phyloP scores from a whole-genome alignment of 495 filamentous ascomycete genomes.

The Letharia columbiana region DNA sequence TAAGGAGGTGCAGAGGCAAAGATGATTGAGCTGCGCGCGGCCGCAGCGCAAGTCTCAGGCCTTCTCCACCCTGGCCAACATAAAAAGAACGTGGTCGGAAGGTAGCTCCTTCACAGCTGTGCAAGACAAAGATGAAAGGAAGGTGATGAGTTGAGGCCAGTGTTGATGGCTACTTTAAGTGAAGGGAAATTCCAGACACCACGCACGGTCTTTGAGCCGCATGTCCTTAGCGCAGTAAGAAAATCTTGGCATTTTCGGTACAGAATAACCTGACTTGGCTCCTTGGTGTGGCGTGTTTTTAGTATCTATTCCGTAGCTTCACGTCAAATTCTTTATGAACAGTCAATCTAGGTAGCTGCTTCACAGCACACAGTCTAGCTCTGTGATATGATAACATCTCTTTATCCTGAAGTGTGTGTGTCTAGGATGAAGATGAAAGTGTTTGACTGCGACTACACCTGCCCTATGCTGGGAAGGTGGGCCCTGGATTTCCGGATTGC shows the following conservation, averaged over 20 bases:
- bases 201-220: neutral
- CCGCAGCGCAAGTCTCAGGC: neutral
- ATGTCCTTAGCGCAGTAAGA: slow-evolving; percentile 6
- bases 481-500: neutral
- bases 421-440: neutral
- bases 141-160: neutral
- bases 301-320: neutral
- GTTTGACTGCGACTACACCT: neutral
- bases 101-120: neutral
- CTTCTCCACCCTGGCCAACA: slow-evolving; percentile 4
- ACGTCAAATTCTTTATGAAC: neutral
- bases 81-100: slow-evolving; percentile 10
- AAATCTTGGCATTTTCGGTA: neutral
- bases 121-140: neutral
- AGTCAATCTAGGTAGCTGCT: neutral
- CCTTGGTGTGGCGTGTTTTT: too few relatives aligned
- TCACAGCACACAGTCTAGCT: neutral
- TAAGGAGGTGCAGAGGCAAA: slow-evolving; percentile 1
- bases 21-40: slow-evolving; percentile 2
- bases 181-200: neutral
- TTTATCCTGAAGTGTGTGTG: neutral
- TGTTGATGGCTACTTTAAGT: neutral
- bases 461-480: neutral
- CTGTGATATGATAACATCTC: neutral
- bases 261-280: neutral